Conservation (phyloP, 73 alveolate genomes). For the Diophrys appendiculata region DNA sequence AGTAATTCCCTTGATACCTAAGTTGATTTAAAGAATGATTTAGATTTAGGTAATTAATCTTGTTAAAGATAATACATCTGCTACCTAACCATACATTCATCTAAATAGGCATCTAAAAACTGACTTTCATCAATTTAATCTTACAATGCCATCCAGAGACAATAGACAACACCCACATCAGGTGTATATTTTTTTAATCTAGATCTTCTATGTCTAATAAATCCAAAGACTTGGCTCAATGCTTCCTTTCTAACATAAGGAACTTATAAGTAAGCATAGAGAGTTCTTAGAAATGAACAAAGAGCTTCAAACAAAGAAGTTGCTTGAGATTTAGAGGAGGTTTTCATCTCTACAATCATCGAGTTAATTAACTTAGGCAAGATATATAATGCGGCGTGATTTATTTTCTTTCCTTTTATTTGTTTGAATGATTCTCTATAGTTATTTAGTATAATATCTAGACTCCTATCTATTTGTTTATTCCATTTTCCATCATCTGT, state of each 20-base stretch:
- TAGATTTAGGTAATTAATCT: background rate
- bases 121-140: background rate
- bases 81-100: background rate
- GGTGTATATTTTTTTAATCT: background rate
- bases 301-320: background rate
- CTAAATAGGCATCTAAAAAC: background rate
- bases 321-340: background rate
- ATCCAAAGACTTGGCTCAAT: background rate
- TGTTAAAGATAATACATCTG: background rate
- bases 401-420: too few species aligned
- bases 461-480: background rate
- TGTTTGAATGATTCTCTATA: background rate
- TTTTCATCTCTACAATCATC: background rate
- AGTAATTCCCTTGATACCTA: background rate
- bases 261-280: background rate
- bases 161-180: background rate
- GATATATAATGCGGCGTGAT: background rate
- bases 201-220: too few species aligned
- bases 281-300: background rate
- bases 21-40: background rate
- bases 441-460: background rate
- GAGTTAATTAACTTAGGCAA: background rate
- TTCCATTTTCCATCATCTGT: background rate
- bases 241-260: background rate
- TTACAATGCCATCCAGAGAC: background rate